A percentile compares a stretch with the other conserved stretches of the same genome.
Conservation (phyloP, 768 basidiomycete species). For the Pisolithus marmoratus region DNA sequence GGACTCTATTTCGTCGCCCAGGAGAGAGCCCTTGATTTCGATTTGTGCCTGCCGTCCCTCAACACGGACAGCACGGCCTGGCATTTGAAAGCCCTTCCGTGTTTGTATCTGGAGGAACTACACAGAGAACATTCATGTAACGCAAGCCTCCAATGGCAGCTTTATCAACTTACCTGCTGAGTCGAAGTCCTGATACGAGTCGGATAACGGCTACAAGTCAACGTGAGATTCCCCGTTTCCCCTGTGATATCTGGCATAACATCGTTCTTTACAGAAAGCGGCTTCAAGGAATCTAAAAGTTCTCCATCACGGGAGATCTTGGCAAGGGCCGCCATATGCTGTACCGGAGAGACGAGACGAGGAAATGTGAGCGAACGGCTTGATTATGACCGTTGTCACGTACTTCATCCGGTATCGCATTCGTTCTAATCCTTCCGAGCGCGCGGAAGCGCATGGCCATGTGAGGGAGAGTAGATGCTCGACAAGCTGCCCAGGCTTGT, state of each 20-base stretch:
- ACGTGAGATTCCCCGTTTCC: conserved; percentile 26
- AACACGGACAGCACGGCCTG: conserved; percentile 18
- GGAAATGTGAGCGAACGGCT: not conserved
- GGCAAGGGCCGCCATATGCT: conserved; percentile 42
- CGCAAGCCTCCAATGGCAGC: too few relatives aligned
- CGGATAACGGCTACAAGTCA: conserved; percentile 40
- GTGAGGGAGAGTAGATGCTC: conserved; percentile 23
- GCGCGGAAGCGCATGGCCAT: conserved; percentile 10
- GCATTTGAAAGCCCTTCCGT: conserved; percentile 1
- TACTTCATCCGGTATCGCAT: conserved; percentile 28
- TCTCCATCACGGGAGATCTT: conserved; percentile 42
- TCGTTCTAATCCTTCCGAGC: conserved; percentile 14
- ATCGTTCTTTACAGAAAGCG: conserved; percentile 38
- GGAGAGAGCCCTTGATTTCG: conserved; percentile 17
- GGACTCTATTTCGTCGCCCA: conserved; percentile 13
- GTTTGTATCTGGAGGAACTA: conserved; percentile 20
- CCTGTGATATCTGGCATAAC: conserved; percentile 24
- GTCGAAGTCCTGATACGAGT: conserved; percentile 35
- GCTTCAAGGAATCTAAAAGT: conserved; percentile 46
- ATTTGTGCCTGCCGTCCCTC: conserved; percentile 36
- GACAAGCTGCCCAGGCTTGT: conserved; percentile 5
- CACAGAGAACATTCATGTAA: not conserved
- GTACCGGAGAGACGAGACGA: conserved; percentile 3
- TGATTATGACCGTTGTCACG: not conserved
- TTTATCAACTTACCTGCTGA: conserved; percentile 31